A percentile compares a stretch with the other conserved stretches of the same genome.
Evolutionary conservation across 129 eudicot species (phyloP).

Genomic region (Saussurea involucrata): DNA sequence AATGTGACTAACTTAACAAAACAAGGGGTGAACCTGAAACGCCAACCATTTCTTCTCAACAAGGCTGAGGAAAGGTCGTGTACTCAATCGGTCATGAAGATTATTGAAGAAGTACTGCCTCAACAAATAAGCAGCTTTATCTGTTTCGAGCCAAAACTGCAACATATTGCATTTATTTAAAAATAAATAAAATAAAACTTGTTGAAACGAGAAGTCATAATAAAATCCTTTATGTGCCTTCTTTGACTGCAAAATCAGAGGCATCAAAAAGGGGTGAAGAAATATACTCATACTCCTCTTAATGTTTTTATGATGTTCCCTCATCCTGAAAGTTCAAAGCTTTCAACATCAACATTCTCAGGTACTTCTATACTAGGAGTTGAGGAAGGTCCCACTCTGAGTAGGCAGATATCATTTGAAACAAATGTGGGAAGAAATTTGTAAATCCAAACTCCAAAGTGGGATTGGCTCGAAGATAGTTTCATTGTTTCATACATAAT

Average conservation of each 20-base stretch:
- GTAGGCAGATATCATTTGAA: background rate
- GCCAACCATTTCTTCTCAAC: slow-evolving; percentile 99
- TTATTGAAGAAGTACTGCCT: slow-evolving; percentile 92
- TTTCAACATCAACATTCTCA: background rate
- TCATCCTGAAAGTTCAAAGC: background rate
- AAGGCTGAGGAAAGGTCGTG: slow-evolving; percentile 86
- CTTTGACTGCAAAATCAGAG: background rate
- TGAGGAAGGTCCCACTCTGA: background rate
- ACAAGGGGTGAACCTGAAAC: slow-evolving; percentile 61
- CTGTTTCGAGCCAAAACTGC: slow-evolving; percentile 99
- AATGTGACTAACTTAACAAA: background rate
- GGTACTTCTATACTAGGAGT: background rate
- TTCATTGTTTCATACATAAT: background rate
- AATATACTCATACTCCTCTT: background rate
- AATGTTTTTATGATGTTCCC: background rate
- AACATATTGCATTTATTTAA: background rate
- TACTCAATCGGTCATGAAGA: slow-evolving; percentile 95
- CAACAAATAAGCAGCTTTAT: slow-evolving; percentile 94
- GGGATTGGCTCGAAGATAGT: background rate
- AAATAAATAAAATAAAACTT: background rate
- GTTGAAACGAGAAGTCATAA: background rate
- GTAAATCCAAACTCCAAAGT: background rate
- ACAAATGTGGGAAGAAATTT: background rate
- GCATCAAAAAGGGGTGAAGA: background rate
- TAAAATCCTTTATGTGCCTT: background rate